A percentile compares a stretch with the other conserved stretches of the same genome.
Evolutionary conservation across 148 eudicot genomes (phyloP).

Genomic region (Rhododendron vialii): DNA sequence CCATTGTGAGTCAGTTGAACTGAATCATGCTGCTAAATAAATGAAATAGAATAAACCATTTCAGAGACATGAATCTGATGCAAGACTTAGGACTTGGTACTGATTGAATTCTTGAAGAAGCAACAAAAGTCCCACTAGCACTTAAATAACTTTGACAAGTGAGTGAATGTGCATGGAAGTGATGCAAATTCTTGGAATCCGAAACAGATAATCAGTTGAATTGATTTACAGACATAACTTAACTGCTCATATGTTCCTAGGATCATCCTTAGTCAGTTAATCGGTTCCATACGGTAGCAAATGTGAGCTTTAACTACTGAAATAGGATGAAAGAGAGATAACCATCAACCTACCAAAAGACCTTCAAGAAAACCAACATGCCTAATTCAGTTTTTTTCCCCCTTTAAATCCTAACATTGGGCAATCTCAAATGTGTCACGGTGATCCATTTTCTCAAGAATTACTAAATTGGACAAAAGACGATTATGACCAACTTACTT

Average conservation of each 20-base stretch:
- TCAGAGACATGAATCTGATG: background rate
- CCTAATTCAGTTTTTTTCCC: background rate
- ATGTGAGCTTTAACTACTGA: background rate
- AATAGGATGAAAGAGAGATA: background rate
- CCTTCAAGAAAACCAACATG: background rate
- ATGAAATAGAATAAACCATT: conserved; percentile 3
- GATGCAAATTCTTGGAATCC: background rate
- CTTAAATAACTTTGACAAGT: background rate
- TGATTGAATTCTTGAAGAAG: background rate
- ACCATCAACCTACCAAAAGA: background rate
- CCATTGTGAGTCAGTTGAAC: conserved; percentile 22
- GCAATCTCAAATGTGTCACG: background rate
- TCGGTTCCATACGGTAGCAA: no score
- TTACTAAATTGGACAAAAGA: background rate
- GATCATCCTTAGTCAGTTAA: background rate
- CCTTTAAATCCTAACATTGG: background rate
- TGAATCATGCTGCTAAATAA: conserved; percentile 36
- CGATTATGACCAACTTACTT: background rate
- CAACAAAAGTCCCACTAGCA: background rate
- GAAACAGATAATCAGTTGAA: background rate
- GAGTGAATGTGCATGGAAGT: conserved; percentile 4
- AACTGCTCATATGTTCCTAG: background rate
- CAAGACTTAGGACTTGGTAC: background rate
- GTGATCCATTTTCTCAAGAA: background rate
- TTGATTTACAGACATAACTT: background rate